Base-by-base conservation (phyloP, 306 rosid species). In the Castanea mollissima region DNA sequence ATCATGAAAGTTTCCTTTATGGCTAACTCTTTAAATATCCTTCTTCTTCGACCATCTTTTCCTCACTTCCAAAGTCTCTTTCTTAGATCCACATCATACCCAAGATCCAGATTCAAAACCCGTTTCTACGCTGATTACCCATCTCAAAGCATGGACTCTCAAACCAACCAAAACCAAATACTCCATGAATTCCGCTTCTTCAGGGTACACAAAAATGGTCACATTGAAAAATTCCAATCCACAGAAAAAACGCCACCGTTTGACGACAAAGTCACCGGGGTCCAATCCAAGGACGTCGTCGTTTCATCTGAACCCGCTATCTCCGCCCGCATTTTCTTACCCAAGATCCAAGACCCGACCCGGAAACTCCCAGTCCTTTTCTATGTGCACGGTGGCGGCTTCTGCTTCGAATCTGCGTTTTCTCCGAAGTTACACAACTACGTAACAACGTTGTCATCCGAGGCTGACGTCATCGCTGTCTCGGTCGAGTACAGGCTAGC, bases 381-480 rank as follows among this genome's bases (percentile, higher is more conserved):
- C 5, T 84, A 81, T 80, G n/a, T 84, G 55, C 90, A 84, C 38
- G 90, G 90, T 1, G 90, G 46, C 12, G 88, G 74, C 0, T 87
- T 87, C 78, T 82, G 85, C 56, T 34, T 82, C 19, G 64, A 21
- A 12, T 84, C 90, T 4, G 83, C 90, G 15, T 87, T 85, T 60
- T n/a, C 14, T 41, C 23, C 68, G 0, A 13, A 1, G 6, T 82
- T 54, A 73, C 83, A 87, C 65, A 34, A 55, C 51, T 70, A 69
- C 18, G 86, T 84, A 35, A 31, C 74, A 29, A 51, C 83, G 31
- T 32, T 84, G 10, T 80, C 59, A 13, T 74, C 71, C 54, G 10
- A 70, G 32, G 75, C 76, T 1, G 57, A 75, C 34, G 75, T 56
- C 8, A 57, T 83, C 8, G 81, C 79, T 25, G 70, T 83, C 67